Evolutionary conservation across 2,329 filamentous ascomycete species (phyloP), one percentile per base, ranked within the genome.

Genomic region (Venturia nashicola): DNA sequence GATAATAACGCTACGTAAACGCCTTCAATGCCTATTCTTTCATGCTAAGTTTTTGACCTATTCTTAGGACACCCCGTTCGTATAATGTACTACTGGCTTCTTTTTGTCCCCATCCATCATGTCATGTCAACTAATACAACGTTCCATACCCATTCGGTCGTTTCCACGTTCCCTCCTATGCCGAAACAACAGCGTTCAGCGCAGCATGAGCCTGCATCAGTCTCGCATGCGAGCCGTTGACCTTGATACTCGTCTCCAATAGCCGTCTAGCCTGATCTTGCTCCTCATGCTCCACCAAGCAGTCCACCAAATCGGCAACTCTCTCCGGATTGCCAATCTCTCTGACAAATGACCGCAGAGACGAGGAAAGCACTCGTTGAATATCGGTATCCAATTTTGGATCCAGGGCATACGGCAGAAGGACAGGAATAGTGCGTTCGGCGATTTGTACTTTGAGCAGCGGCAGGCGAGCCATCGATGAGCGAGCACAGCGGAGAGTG

Each of bases 401-500:
- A 23, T 72, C 72, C 59, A 75, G 73, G 39, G 77, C 67, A 62
- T 82, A 71, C 9, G 78, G 75, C 59, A 81, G 70, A 36, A 86
- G 73, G 73, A 80, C 79, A 43, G 74, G 71, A 65, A 82, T 73
- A 61, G 81, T 74, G 65, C 78, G 76, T 68, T 76, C 73, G 48
- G 79, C 77, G 62, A 84, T 68, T 39, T 71, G 71, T 3, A 67
- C 65, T 55, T 71, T 71, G 61, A 71, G 68, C 61, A 70, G 67
- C 61, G 74, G 67, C 74, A 74, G 63, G 23, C 70, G 67, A 67
- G 77, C 70, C 44, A 78, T 73, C 27, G 79, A 76, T 63, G 78
- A 78, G 70, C 82, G 86, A 66, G 97, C 74, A 57, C 81, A 78
- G 1, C 80, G 78, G 62, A 97, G 78, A 8, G 86, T 82, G 65